Base-by-base conservation (phyloP, 345 rosid genomes). In the Camelina sativa region DNA sequence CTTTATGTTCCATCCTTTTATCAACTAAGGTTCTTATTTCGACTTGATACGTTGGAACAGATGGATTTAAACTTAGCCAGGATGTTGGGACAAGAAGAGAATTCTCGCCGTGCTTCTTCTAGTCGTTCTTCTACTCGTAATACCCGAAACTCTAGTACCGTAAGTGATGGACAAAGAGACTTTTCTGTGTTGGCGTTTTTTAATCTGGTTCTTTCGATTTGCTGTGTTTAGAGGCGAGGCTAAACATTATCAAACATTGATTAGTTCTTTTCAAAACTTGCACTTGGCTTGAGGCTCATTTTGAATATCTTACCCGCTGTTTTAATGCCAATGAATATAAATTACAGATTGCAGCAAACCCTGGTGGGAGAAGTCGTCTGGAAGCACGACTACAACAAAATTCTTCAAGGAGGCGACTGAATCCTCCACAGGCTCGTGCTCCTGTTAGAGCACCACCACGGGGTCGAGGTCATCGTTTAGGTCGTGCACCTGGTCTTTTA, bases 21-120 rank as follows among this genome's bases (percentile, higher is more conserved):
- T 63, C n/a, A 57, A 9, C 53, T 35, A 22, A 71, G 67, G n/a
- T 68, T 64, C 43, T 37, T 64, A n/a, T 62, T 46, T 56, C 23
- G 12, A 54, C 20, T n/a, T 70, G n/a, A 20, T 64, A 35, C 54
- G 3, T 60, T 79, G 65, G 67, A 47, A 72, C 86, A 92, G 96
- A 79, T 81, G 43, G 93, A 87, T 80, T 89, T 84, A 78, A 73
- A 74, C 80, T 54, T 89, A 37, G 94, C 87, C 35, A 65, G 85
- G 89, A 37, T 80, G 62, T 78, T 88, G 78, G 90, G 86, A 80
- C 90, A 85, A 70, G 91, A 79, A 76, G 98, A 91, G 72, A 80
- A 77, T 65, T 65, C 70, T 15, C 38, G 50, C 12, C 80, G n/a
- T 71, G 41, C 81, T 80, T 78, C 69, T 60, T 78, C 81, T 43